A percentile compares a stretch with the other conserved stretches of the same genome.
These are phyloP conservation scores for Cytospora paraplurivora DNA, from an alignment of 2,329 filamentous ascomycete species.

Conservation along the genomic window DNA sequence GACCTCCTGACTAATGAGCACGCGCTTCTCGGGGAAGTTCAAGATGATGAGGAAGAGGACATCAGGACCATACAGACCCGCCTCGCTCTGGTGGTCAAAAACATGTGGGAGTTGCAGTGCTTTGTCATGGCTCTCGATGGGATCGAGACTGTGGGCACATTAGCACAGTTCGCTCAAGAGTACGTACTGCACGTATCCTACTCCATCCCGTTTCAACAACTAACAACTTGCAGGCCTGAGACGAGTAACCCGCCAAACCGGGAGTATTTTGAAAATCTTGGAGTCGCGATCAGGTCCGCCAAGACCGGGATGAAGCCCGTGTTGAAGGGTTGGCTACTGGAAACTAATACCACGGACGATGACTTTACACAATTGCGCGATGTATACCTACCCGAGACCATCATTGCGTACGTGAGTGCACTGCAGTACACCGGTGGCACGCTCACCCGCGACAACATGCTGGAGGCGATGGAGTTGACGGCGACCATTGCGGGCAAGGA, in stretches of 20 bases:
- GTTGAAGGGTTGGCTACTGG: slow-evolving; percentile 65
- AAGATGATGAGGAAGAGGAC: slow-evolving; percentile 38
- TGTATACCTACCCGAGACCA: slow-evolving; percentile 80
- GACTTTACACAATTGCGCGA: slow-evolving; percentile 69
- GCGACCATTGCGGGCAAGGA: slow-evolving; percentile 71
- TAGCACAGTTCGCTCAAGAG: slow-evolving; percentile 55
- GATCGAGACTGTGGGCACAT: slow-evolving; percentile 66
- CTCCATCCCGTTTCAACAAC: slow-evolving; percentile 8
- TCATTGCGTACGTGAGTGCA: slow-evolving; percentile 80
- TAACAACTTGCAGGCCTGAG: slow-evolving; percentile 38
- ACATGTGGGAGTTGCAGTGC: slow-evolving; percentile 69
- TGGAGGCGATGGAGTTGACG: slow-evolving; percentile 86
- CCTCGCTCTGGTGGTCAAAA: slow-evolving; percentile 35
- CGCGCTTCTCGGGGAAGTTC: slow-evolving; percentile 23
- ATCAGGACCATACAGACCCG: slow-evolving; percentile 54
- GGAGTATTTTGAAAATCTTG: slow-evolving; percentile 58
- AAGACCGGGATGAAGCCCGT: slow-evolving; percentile 62
- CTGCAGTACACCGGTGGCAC: slow-evolving; percentile 77
- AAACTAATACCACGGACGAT: slow-evolving; percentile 55
- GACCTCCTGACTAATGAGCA: slow-evolving; percentile 35
- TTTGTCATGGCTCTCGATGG: slow-evolving; percentile 67
- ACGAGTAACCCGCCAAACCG: slow-evolving; percentile 42
- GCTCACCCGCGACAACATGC: slow-evolving; percentile 73
- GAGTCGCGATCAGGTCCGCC: slow-evolving; percentile 54
- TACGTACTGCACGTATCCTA: slow-evolving; percentile 40